Conservation (phyloP, 2,329 filamentous ascomycete species). For the Dryadomyces sulphureus region DNA sequence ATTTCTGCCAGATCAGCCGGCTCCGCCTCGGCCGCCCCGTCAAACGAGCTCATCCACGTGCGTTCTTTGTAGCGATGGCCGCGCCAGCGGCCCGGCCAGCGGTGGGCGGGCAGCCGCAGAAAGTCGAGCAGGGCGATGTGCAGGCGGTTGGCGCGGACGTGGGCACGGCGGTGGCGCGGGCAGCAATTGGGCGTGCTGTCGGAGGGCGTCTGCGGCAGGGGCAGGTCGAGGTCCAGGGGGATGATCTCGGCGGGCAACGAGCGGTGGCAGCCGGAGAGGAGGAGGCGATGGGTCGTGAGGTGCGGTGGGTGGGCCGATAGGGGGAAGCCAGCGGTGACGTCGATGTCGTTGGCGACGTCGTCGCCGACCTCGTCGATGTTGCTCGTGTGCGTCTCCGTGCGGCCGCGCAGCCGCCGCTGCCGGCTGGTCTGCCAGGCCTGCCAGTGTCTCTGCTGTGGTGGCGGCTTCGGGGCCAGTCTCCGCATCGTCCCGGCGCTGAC, state of each 20-base stretch:
- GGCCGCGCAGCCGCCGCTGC: not conserved
- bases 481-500: too few relatives aligned
- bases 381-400: not conserved
- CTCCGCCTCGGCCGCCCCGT: not conserved
- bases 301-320: not conserved
- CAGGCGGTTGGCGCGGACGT: not conserved
- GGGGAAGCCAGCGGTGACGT: not conserved
- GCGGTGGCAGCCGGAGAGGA: not conserved
- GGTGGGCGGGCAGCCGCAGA: not conserved
- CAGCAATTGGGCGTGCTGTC: not conserved
- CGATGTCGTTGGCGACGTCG: not conserved
- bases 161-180: not conserved
- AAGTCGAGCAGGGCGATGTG: not conserved
- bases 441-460: too few relatives aligned
- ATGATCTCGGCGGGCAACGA: constrained; percentile 1
- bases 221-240: not conserved
- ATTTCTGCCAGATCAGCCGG: not conserved
- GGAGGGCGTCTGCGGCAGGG: too few relatives aligned
- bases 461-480: too few relatives aligned
- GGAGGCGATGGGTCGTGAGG: too few relatives aligned
- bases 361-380: not conserved
- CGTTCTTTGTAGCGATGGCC: not conserved
- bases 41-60: constrained; percentile 6
- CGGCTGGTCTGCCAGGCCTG: too few relatives aligned
- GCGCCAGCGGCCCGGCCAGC: not conserved